phyloP scores from a whole-genome alignment of 75 land plant genomes.

The Larix kaempferi region DNA sequence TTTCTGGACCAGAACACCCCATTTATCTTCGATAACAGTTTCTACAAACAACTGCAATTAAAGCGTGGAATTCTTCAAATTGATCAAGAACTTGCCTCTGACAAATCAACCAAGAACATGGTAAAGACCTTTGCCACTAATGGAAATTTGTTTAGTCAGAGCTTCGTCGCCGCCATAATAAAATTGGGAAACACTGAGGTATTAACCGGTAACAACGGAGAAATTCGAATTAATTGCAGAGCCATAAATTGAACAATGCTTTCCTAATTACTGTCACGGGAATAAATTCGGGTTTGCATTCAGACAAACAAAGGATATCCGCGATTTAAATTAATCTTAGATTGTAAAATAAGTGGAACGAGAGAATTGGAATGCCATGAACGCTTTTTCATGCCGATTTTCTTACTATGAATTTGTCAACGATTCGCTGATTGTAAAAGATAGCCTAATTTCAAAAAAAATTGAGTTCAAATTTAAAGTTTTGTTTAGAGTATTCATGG shows the following conservation, averaged over 20 bases:
- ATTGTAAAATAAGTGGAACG: too few relatives aligned
- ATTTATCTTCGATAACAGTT: constrained; percentile 45
- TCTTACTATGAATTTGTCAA: too few relatives aligned
- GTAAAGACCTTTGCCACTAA: constrained; percentile 21
- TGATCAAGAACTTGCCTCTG: constrained; percentile 48
- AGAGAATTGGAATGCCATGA: too few relatives aligned
- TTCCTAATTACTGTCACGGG: too few relatives aligned
- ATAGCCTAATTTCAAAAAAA: too few relatives aligned
- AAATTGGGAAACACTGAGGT: constrained; percentile 46
- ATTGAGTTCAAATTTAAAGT: too few relatives aligned
- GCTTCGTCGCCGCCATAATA: constrained; percentile 49
- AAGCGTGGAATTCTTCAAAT: constrained; percentile 53
- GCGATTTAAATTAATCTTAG: too few relatives aligned
- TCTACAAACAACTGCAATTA: constrained; percentile 33
- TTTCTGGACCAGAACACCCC: constrained; percentile 38
- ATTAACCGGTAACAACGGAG: constrained; percentile 39
- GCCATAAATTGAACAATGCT: constrained; percentile 6
- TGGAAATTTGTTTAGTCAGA: constrained; percentile 21
- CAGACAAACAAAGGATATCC: too few relatives aligned
- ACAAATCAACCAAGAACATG: constrained; percentile 21
- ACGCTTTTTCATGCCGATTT: too few relatives aligned
- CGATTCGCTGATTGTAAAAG: too few relatives aligned
- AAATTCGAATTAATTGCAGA: constrained; percentile 49
- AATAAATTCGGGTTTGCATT: too few relatives aligned
- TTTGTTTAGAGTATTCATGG: too few relatives aligned